Evolutionary conservation across 2,329 filamentous ascomycete species (phyloP), one percentile per base, ranked within the genome.

Genomic region (Clarireedia paspali): DNA sequence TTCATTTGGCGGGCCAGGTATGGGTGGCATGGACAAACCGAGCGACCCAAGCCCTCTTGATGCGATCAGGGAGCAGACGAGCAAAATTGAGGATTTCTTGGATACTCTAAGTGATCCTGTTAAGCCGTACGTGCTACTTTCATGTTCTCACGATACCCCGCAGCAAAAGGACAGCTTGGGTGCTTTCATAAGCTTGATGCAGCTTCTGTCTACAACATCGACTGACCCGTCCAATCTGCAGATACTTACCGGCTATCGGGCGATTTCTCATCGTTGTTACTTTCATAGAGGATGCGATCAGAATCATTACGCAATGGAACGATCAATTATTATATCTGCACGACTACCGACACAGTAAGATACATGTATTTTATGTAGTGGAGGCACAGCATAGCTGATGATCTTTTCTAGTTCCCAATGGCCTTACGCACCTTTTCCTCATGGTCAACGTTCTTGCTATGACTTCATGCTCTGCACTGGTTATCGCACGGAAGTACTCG

Each of bases 191-290:
- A n/a, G 12, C 7, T 56, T 36, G n/a, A 17, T 46, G 12, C 23
- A 40, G 27, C 10, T 44, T 56, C 12, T 10, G 4, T 30, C 30
- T 45, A 5, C 23, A 26, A 34, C 46, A 15, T 30, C 40, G 58
- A 53, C 60, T 68, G 53, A 68, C 50, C n/a, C 53, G 5, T 40
- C 6, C 47, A 5, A 49, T 60, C 53, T 58, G 44, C 70, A 96
- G 91, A 61, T 95, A 95, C 71, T 81, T 99, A 46, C 94, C 94
- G 57, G 90, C 89, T 63, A 92, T 99, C 76, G 94, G 94, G 64
- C 89, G 94, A 64, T 97, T 97, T 74, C 75, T 99, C 64, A 99
- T 99, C 66, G 94, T 99, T 56, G 94, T 97, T 53, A 99, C 94
- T 60, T 99, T 99, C 76, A 80, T 99, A 66, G 94, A 99, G 74